phyloP scores from a whole-genome alignment of 148 eudicot genomes.

The Salicornia ramosissima region DNA sequence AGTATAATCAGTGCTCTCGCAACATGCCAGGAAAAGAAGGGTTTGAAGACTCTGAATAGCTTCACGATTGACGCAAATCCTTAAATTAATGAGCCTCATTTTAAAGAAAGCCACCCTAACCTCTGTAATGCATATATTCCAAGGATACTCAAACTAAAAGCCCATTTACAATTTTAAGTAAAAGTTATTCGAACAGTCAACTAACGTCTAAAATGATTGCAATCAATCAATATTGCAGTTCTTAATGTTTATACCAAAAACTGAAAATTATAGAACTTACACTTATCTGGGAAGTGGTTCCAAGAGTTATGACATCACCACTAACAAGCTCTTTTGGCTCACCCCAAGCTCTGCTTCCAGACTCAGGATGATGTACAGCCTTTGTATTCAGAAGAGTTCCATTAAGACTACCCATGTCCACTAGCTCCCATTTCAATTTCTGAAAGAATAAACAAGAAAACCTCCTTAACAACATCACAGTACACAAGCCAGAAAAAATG shows the following conservation, averaged over 20 bases:
- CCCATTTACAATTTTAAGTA: neutral
- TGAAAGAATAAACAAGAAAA: constrained; percentile 29
- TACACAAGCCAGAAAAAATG: neutral
- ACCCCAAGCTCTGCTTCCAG: constrained; percentile 90
- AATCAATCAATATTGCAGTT: neutral
- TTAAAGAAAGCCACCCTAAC: no score
- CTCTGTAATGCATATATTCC: no score
- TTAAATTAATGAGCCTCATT: no score
- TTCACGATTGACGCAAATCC: no score
- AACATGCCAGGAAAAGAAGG: no score
- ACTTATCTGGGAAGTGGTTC: constrained; percentile 68
- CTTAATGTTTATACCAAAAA: neutral
- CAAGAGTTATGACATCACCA: constrained; percentile 82
- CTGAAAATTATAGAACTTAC: constrained; percentile 35
- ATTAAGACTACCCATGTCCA: constrained; percentile 96
- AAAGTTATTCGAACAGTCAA: neutral
- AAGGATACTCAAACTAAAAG: no score
- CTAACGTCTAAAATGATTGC: neutral
- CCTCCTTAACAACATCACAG: constrained; percentile 5
- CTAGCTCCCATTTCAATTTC: constrained; percentile 93
- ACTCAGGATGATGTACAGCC: constrained; percentile 58
- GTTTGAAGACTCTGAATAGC: no score
- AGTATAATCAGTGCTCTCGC: no score
- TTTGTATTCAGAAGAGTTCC: constrained; percentile 79
- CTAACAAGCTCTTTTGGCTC: constrained; percentile 69